phyloP scores from a whole-genome alignment of 2,329 filamentous ascomycete species.

The Lecanoromycetidae sp. region DNA sequence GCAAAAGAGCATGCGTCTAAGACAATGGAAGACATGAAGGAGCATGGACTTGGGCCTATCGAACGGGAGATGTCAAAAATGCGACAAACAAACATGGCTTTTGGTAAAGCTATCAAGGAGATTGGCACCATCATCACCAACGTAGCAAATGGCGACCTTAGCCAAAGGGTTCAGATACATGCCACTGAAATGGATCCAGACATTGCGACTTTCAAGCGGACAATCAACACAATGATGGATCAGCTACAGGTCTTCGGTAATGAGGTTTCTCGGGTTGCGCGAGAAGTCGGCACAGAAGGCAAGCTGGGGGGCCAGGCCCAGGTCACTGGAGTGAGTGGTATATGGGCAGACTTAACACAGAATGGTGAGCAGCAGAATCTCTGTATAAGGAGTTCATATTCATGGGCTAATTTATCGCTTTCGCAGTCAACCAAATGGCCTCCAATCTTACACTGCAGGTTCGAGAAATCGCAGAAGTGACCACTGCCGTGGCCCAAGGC shows the following conservation, averaged over 20 bases:
- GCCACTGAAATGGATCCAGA: slow-evolving; percentile 95
- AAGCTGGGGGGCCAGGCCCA: slow-evolving; percentile 87
- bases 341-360: slow-evolving; percentile 93
- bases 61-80: slow-evolving; percentile 94
- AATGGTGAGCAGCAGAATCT: slow-evolving; percentile 45
- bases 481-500: slow-evolving; percentile 69
- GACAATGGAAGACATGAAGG: slow-evolving; percentile 70
- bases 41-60: slow-evolving; percentile 74
- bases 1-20: slow-evolving; percentile 76
- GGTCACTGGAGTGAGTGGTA: slow-evolving; percentile 87
- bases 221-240: slow-evolving; percentile 99
- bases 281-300: slow-evolving; percentile 92
- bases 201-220: slow-evolving; percentile 94
- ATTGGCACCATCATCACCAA: slow-evolving; percentile 96
- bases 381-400: not conserved
- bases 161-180: slow-evolving; percentile 93
- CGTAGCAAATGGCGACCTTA: slow-evolving; percentile 86
- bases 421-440: slow-evolving; percentile 65
- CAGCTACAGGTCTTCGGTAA: slow-evolving; percentile 93
- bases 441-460: slow-evolving; percentile 75
- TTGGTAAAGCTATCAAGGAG: slow-evolving; percentile 91
- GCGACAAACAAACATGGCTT: slow-evolving; percentile 94
- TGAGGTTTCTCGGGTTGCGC: slow-evolving; percentile 86
- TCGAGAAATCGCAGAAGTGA: slow-evolving; percentile 73
- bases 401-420: not conserved